phyloP scores from a whole-genome alignment of 1,139 yeast species.

The Candida neerlandica region DNA sequence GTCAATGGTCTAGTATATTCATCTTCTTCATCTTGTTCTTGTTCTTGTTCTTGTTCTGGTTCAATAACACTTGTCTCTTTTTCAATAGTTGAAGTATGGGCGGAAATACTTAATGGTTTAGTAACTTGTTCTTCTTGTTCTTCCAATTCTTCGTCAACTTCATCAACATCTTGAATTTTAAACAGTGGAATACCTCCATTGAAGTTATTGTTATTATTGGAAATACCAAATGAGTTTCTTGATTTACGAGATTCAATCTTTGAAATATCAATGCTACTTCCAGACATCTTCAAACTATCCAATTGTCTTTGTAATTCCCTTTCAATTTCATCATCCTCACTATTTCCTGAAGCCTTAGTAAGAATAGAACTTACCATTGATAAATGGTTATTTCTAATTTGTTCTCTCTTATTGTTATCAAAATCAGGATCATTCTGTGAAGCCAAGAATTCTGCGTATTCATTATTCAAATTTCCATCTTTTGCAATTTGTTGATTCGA shows the following conservation, averaged over 20 bases:
- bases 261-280: conserved; percentile 12
- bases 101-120: conserved; percentile 1
- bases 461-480: conserved; percentile 17
- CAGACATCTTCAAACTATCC: conserved; percentile 37
- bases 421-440: conserved; percentile 6
- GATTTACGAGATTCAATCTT: neutral
- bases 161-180: conserved; percentile 16
- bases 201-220: too few species aligned
- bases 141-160: conserved; percentile 5
- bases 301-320: conserved; percentile 45
- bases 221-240: neutral
- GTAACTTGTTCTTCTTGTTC: neutral
- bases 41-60: too few species aligned
- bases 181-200: conserved; percentile 12
- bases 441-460: conserved; percentile 34
- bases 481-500: conserved; percentile 13
- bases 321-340: conserved; percentile 42
- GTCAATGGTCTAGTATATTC: neutral
- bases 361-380: conserved; percentile 50
- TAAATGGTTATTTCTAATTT: conserved; percentile 26
- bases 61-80: conserved; percentile 1
- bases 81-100: neutral
- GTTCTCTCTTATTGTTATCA: neutral
- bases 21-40: neutral
- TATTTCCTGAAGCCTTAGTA: conserved; percentile 33